Conservation (phyloP, 1,284 basidiomycete genomes). For the Sutorius eximius region DNA sequence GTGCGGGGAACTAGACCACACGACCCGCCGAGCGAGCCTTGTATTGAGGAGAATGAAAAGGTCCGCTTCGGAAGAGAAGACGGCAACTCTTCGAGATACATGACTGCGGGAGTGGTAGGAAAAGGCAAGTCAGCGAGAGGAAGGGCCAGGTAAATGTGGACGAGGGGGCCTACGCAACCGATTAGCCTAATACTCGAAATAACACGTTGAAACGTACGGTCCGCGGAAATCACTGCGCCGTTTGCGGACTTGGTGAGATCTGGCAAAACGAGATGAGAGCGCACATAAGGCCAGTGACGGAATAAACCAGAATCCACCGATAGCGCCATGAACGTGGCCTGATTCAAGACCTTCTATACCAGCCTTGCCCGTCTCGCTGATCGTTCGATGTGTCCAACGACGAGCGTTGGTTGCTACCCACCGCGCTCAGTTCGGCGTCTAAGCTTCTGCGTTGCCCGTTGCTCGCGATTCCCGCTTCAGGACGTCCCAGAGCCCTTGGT, state of each 20-base stretch:
- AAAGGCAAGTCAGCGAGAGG: slow-evolving; percentile 17
- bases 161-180: slow-evolving; percentile 19
- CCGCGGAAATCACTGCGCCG: slow-evolving; percentile 33
- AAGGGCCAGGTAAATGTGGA: slow-evolving; percentile 12
- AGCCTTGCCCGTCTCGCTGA: slow-evolving; percentile 2
- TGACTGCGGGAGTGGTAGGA: slow-evolving; percentile 14
- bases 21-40: slow-evolving; percentile 2
- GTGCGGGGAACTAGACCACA: slow-evolving; percentile 33
- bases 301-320: slow-evolving; percentile 1
- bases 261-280: slow-evolving; percentile 19
- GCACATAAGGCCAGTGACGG: slow-evolving; percentile 9
- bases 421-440: slow-evolving; percentile 18
- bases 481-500: slow-evolving; percentile 8
- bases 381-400: slow-evolving; percentile 1
- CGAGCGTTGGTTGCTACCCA: slow-evolving; percentile 19
- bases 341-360: slow-evolving; percentile 7
- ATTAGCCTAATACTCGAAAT: slow-evolving; percentile 25
- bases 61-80: slow-evolving; percentile 13
- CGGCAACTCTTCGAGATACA: slow-evolving; percentile 9
- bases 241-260: slow-evolving; percentile 31
- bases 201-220: slow-evolving; percentile 25
- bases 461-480: slow-evolving; percentile 8
- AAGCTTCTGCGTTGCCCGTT: slow-evolving; percentile 12
- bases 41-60: slow-evolving; percentile 10
- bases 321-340: background rate